A percentile compares a stretch with the other conserved stretches of the same genome.
Conservation (phyloP, 139 green algal genomes). For the Chlamydomonas sphaeroides region DNA sequence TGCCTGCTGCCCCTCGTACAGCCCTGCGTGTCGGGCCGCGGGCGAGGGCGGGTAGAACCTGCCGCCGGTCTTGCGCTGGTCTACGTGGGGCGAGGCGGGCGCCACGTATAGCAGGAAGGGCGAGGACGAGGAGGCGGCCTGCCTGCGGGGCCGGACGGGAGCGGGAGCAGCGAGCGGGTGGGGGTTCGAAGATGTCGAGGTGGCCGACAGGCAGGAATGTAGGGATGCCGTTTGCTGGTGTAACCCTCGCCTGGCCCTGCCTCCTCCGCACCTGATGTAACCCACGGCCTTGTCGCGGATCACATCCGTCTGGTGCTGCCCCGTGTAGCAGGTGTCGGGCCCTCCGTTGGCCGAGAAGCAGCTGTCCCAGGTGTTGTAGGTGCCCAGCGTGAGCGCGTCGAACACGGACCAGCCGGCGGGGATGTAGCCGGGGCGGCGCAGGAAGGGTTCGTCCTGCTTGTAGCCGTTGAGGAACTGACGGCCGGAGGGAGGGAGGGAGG, state of each 20-base stretch:
- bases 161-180: no score
- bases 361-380: conserved; percentile 9
- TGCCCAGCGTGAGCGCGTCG: conserved; percentile 20
- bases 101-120: conserved; percentile 45
- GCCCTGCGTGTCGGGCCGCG: not conserved
- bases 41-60: not conserved
- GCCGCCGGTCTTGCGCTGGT: no score
- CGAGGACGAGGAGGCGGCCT: not conserved
- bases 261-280: conserved; percentile 30
- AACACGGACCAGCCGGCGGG: conserved; percentile 30
- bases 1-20: no score
- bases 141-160: no score
- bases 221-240: no score
- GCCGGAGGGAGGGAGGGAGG: no score
- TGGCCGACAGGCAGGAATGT: no score
- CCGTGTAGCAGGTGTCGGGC: not conserved
- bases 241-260: no score
- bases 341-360: conserved; percentile 15
- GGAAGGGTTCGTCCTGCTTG: not conserved
- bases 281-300: conserved; percentile 32
- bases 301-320: conserved; percentile 43
- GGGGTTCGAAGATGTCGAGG: no score
- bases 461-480: conserved; percentile 26
- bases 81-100: conserved; percentile 7
- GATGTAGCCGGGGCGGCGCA: not conserved